These are phyloP conservation scores for Ogataea thermomethanolica DNA, from an alignment of 805 yeast species.

Conservation along the genomic window DNA sequence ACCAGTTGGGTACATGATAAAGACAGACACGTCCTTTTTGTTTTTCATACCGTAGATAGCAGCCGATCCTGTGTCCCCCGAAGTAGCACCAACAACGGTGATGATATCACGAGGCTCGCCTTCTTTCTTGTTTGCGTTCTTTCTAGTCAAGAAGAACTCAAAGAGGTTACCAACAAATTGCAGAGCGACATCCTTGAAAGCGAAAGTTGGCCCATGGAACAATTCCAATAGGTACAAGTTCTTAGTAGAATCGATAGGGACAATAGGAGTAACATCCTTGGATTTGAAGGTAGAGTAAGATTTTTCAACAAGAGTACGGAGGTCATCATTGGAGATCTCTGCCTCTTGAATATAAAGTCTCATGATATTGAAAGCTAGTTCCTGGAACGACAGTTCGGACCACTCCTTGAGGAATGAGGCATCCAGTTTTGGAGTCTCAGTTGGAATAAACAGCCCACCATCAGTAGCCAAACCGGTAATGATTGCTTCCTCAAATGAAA, in stretches of 20 bases:
- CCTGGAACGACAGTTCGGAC: constrained; percentile 74
- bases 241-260: constrained; percentile 46
- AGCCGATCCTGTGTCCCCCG: constrained; percentile 99
- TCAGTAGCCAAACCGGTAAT: constrained; percentile 93
- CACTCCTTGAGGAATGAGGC: constrained; percentile 58
- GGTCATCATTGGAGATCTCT: constrained; percentile 73
- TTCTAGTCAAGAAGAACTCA: constrained; percentile 82
- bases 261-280: constrained; percentile 84
- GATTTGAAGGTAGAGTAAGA: constrained; percentile 91
- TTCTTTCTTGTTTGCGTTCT: constrained; percentile 50
- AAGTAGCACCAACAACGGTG: constrained; percentile 98
- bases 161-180: constrained; percentile 97
- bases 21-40: constrained; percentile 96
- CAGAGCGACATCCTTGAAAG: constrained; percentile 97
- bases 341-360: constrained; percentile 66
- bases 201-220: constrained; percentile 99
- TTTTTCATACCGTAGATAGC: constrained; percentile 97
- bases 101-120: constrained; percentile 64
- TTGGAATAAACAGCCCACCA: constrained; percentile 93
- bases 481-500: constrained; percentile 76
- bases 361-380: constrained; percentile 83
- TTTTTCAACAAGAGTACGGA: constrained; percentile 54
- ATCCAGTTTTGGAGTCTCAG: constrained; percentile 64
- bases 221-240: constrained; percentile 79
- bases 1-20: constrained; percentile 94